Evolutionary conservation across 139 green algal genomes (phyloP).

Genomic region (Auxenochlorella protothecoides): DNA sequence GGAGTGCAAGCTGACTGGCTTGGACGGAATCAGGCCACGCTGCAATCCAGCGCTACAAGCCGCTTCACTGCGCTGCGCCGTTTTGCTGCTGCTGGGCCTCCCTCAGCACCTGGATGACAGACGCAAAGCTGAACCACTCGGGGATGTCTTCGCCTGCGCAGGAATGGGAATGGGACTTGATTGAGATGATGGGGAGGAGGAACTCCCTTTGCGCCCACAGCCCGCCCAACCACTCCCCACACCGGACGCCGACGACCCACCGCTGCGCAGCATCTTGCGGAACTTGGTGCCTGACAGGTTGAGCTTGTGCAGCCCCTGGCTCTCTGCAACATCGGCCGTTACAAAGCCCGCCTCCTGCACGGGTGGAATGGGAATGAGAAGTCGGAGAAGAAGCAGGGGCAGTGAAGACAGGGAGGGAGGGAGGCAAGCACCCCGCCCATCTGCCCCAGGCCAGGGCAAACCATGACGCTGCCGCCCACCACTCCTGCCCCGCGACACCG

Average conservation of each 20-base stretch:
- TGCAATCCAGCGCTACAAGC: neutral
- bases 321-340: conserved; percentile 71
- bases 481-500: conserved; percentile 2
- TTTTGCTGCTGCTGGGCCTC: conserved; percentile 18
- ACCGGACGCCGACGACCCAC: neutral
- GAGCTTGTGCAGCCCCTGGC: conserved; percentile 54
- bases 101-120: conserved; percentile 81
- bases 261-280: conserved; percentile 74
- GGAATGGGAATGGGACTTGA: too few relatives aligned
- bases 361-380: neutral
- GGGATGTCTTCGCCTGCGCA: conserved; percentile 77
- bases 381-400: conserved; percentile 5
- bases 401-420: neutral
- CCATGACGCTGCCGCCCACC: neutral
- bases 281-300: conserved; percentile 93
- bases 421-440: neutral
- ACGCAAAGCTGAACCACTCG: conserved; percentile 96
- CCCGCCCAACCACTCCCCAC: neutral
- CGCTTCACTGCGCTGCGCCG: too few relatives aligned
- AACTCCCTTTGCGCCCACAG: neutral
- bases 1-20: neutral
- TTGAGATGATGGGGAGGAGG: too few relatives aligned
- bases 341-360: conserved; percentile 76
- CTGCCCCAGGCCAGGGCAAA: too few relatives aligned
- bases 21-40: neutral